A percentile compares a stretch with the other conserved stretches of the same genome.
Conservation (phyloP, 805 yeast species). For the Candida adriatica region DNA sequence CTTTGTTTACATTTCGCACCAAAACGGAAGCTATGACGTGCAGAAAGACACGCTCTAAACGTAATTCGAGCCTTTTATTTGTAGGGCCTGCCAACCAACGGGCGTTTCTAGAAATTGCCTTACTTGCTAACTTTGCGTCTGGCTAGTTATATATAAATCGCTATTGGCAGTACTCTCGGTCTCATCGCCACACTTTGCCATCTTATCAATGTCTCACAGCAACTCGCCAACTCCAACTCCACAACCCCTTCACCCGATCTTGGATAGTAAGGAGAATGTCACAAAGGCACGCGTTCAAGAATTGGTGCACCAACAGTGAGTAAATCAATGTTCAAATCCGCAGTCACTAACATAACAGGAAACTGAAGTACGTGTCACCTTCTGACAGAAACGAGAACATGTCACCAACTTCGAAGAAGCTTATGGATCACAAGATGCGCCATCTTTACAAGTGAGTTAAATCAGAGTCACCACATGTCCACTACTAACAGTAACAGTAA, state of each 20-base stretch:
- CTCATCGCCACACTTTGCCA: slow-evolving; percentile 1
- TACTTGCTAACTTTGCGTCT: no score
- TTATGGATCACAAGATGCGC: slow-evolving; percentile 23
- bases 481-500: slow-evolving; percentile 11
- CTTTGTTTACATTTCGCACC: no score
- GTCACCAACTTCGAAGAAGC: slow-evolving; percentile 25
- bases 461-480: not conserved
- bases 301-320: slow-evolving; percentile 23
- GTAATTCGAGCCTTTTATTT: no score
- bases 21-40: no score
- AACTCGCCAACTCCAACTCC: slow-evolving; percentile 15
- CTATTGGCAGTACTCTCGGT: not conserved
- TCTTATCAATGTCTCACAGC: not conserved
- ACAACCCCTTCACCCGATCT: slow-evolving; percentile 24
- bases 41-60: no score
- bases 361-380: slow-evolving; percentile 24
- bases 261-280: slow-evolving; percentile 23
- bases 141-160: not conserved
- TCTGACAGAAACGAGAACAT: slow-evolving; percentile 24
- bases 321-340: slow-evolving; percentile 1
- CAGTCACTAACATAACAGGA: slow-evolving; percentile 14
- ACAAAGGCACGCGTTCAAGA: slow-evolving; percentile 24
- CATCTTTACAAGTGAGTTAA: slow-evolving; percentile 21
- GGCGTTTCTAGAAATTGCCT: no score
- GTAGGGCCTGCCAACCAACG: no score